A percentile compares a stretch with the other conserved stretches of the same genome.
phyloP scores from a whole-genome alignment of 768 basidiomycete genomes.

The Mycena pura region DNA sequence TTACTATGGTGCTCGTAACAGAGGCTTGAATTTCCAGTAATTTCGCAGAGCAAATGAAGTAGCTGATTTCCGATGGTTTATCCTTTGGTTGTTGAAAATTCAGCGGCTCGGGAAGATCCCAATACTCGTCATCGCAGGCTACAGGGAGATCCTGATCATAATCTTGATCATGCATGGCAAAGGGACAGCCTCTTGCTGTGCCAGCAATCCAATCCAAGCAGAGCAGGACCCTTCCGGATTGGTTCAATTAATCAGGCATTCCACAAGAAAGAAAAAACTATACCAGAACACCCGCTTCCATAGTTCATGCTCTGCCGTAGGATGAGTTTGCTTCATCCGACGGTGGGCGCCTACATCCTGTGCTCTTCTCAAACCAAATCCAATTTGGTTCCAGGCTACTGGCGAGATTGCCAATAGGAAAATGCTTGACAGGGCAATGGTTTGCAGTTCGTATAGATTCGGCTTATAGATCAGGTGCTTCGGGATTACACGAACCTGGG shows the following conservation, averaged over 20 bases:
- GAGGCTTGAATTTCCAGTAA: conserved; percentile 69
- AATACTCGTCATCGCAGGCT: conserved; percentile 74
- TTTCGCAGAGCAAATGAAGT: conserved; percentile 61
- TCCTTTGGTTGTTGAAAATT: conserved; percentile 70
- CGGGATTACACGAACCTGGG: conserved; percentile 37
- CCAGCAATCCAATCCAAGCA: conserved; percentile 56
- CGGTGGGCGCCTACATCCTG: conserved; percentile 81
- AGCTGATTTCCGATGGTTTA: conserved; percentile 60
- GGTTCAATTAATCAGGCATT: neutral
- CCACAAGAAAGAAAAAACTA: neutral
- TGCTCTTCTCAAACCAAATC: conserved; percentile 70
- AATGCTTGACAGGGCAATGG: conserved; percentile 41
- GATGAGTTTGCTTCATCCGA: conserved; percentile 41
- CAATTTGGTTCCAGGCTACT: conserved; percentile 68
- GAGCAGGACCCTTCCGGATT: conserved; percentile 53
- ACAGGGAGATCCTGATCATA: conserved; percentile 71
- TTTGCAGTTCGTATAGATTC: conserved; percentile 26
- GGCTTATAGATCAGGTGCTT: conserved; percentile 24
- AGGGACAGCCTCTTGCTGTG: conserved; percentile 67
- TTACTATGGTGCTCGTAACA: conserved; percentile 63
- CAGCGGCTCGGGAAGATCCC: conserved; percentile 66
- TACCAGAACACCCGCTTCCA: conserved; percentile 80
- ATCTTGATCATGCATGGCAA: conserved; percentile 79
- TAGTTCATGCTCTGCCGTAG: conserved; percentile 67
- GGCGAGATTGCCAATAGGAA: conserved; percentile 54